Evolutionary conservation across 345 rosid species (phyloP).

Genomic region (Melastoma malabathricum): DNA sequence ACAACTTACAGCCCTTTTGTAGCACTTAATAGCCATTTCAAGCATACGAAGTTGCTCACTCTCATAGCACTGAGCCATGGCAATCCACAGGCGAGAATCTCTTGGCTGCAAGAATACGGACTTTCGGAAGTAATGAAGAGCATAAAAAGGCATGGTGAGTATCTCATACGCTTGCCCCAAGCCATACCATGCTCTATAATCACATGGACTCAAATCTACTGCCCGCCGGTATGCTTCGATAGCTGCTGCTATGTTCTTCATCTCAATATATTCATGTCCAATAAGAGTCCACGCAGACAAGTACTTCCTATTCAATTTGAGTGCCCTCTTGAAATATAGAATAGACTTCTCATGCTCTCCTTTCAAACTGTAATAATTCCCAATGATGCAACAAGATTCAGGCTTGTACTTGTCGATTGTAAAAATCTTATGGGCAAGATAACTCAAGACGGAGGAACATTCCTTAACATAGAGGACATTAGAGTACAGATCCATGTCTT

Average conservation of each 20-base stretch:
- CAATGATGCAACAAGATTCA: slow-evolving; percentile 93
- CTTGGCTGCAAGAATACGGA: slow-evolving; percentile 80
- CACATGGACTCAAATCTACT: slow-evolving; percentile 79
- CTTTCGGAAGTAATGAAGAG: slow-evolving; percentile 87
- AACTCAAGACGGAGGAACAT: slow-evolving; percentile 74
- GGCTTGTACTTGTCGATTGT: slow-evolving; percentile 87
- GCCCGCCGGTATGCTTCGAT: slow-evolving; percentile 92
- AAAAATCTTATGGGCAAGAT: slow-evolving; percentile 83
- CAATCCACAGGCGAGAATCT: slow-evolving; percentile 94
- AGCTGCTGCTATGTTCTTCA: slow-evolving; percentile 96
- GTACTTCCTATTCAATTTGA: slow-evolving; percentile 73
- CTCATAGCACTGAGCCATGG: slow-evolving; percentile 93
- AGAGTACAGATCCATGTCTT: slow-evolving; percentile 95
- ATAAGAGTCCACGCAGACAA: slow-evolving; percentile 96
- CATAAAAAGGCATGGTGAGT: slow-evolving; percentile 88
- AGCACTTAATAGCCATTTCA: slow-evolving; percentile 90
- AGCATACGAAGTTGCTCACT: slow-evolving; percentile 79
- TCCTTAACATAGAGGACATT: slow-evolving; percentile 93
- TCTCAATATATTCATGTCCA: slow-evolving; percentile 96
- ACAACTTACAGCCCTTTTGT: slow-evolving; percentile 70
- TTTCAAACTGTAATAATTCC: slow-evolving; percentile 92
- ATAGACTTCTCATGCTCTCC: slow-evolving; percentile 94
- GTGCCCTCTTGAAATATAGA: slow-evolving; percentile 91
- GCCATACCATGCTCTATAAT: slow-evolving; percentile 96
- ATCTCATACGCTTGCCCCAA: slow-evolving; percentile 94